Base-by-base conservation (phyloP, 345 rosid species). In the Abelmoschus esculentus region DNA sequence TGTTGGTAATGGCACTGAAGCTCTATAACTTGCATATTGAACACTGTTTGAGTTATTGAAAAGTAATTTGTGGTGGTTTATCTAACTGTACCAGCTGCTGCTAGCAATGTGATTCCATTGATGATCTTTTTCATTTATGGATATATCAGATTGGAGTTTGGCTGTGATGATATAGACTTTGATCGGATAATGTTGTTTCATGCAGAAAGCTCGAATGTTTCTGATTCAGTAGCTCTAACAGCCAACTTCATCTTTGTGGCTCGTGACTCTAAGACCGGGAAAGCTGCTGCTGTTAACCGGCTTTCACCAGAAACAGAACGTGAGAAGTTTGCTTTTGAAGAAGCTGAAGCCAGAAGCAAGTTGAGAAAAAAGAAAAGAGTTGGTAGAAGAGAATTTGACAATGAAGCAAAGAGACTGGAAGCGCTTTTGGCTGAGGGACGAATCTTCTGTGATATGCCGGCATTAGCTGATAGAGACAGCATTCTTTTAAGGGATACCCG, bases 221-320 rank as follows among this genome's bases (percentile, higher is more conserved):
- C 78, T 5, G 89, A 89, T 54, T 80, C 89, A 6, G 79, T 84
- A 56, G 89, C 90, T 69, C 92, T 90, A 59, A 76, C 72, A 9
- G 97, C 92, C 53, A 90, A 90, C 79, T 93, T 93, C 79, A 90
- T 89, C 65, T 93, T 92, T 63, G 98, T 89, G 55, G 96, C 93
- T 72, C 92, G 93, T 14, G 98, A 90, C 75, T 78, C 96, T 9
- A 72, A 71, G 83, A 90, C 92, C 4, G 96, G 90, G 59, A 89
- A 93, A 79, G 82, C 97, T 28, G 81, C 96, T 72, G 87, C 87
- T 17, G 80, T 90, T 17, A 93, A 86, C 77, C 90, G 61, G 9
- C 77, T 93, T 73, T 72, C 67, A 26, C 93, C 91, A 18, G 90
- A 87, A 82, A 90, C 90, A 2, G 82, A 85, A 44, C 77, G 70